Percentiles rank a stretch among this genome's conserved stretches.
These are phyloP conservation scores for Cicer pinnatifidum DNA, from an alignment of 306 rosid genomes.

Conservation along the genomic window DNA sequence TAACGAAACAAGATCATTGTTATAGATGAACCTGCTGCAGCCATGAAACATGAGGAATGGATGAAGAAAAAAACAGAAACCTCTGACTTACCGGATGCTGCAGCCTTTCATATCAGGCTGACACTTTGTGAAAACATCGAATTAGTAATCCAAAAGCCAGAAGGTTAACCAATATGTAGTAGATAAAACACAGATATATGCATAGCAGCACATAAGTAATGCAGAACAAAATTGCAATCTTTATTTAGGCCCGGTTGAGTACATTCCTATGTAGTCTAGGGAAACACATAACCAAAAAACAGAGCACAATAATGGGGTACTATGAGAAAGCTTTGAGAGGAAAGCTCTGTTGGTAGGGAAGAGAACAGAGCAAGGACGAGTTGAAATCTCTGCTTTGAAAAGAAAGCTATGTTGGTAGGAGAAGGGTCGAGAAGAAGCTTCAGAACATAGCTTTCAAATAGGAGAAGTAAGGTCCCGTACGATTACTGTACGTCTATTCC, in stretches of 20 bases:
- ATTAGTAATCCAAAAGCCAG: slow-evolving; percentile 13
- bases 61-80: background rate
- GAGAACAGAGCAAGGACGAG: too few relatives aligned
- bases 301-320: too few relatives aligned
- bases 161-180: background rate
- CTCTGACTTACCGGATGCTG: slow-evolving; percentile 12
- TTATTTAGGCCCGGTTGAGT: background rate
- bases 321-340: too few relatives aligned
- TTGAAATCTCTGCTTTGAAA: too few relatives aligned
- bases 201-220: background rate
- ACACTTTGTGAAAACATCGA: background rate
- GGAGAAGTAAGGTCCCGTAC: too few relatives aligned
- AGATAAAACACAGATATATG: background rate
- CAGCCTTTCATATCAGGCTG: slow-evolving; percentile 10
- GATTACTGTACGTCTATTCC: too few relatives aligned
- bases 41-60: background rate
- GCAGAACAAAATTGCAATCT: slow-evolving; percentile 1
- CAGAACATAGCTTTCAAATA: too few relatives aligned
- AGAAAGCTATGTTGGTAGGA: too few relatives aligned
- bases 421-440: too few relatives aligned
- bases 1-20: slow-evolving; percentile 3
- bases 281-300: too few relatives aligned
- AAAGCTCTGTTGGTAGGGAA: too few relatives aligned
- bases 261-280: background rate
- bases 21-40: slow-evolving; percentile 5